Base-by-base conservation (phyloP, 2,329 filamentous ascomycete species). In the Tolypocladium endophyticum region DNA sequence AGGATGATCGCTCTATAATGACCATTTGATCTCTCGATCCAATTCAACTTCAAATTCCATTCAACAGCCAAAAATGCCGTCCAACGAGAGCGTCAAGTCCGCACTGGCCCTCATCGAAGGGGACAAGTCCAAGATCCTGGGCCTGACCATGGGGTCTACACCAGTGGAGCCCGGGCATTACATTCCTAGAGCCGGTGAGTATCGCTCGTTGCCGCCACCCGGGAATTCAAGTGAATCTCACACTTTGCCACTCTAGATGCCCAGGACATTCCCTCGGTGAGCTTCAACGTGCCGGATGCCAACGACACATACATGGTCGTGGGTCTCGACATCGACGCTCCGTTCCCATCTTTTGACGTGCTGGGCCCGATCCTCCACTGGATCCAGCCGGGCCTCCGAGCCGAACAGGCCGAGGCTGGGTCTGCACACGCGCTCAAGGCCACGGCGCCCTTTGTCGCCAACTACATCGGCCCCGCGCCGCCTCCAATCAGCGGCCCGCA, bases 311-410 rank as follows among this genome's bases (percentile, higher is more conserved):
- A 77, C 67, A 59, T 80, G 30, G 64, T 76, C 59, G 64, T 79
- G 30, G 68, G 66, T 55, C 64, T 81, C 35, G 79, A 81, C 62
- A 69, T 79, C 20, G 79, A 81, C 68, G 74, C 79, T 1, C 79
- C 79, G 0, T 76, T 76, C 62, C 72, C 71, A 0, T 75, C 73
- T 16, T 72, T 76, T 57, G 64, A 65, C 33, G 61, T 76, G 35
- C 67, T 80, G 1, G 72, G 76, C 6, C 79, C 79, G 2, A 71
- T 79, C 38, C 64, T 80, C 58, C 79, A 81, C 68, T 79, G 77
- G 71, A 67, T 79, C 55, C 77, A 80, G 61, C 72, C 74, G 0
- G 73, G 73, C 43, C 64, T 78, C 58, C 63, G 65, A 11, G 54
- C 64, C 43, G 50, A 61, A 36, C 25, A 57, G 20, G 47, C 60